Percentiles rank a stretch among this genome's conserved stretches.
phyloP scores from a whole-genome alignment of 2,329 filamentous ascomycete species.

The Diaporthe velutina region DNA sequence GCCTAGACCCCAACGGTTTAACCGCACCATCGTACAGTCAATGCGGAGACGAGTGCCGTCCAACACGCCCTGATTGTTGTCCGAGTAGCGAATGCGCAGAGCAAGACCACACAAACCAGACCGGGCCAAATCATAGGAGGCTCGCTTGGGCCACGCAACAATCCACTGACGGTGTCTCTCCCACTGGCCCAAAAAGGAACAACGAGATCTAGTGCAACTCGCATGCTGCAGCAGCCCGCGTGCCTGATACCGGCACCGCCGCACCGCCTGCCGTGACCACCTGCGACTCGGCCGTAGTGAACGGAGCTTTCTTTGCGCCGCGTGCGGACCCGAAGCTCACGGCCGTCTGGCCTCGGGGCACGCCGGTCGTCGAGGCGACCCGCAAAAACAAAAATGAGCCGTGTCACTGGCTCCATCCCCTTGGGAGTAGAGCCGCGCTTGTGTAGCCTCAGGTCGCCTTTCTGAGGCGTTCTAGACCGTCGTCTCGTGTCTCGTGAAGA shows the following conservation, averaged over 20 bases:
- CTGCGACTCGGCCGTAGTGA: slow-evolving; percentile 33
- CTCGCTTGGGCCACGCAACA: not conserved
- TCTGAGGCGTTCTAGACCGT: not conserved
- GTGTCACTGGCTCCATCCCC: not conserved
- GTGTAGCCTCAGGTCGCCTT: not conserved
- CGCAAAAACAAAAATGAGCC: too few species aligned
- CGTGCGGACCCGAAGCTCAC: slow-evolving; percentile 9
- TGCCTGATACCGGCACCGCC: slow-evolving; percentile 11
- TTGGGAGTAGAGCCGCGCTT: not conserved
- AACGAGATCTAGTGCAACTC: slow-evolving; percentile 28
- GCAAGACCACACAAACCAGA: not conserved
- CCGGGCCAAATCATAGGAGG: not conserved
- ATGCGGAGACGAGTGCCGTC: not conserved
- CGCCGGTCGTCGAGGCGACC: slow-evolving; percentile 3
- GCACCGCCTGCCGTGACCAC: slow-evolving; percentile 10
- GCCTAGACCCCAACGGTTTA: not conserved
- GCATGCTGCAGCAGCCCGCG: slow-evolving; percentile 21
- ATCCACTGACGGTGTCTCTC: not conserved
- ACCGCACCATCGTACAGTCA: not conserved
- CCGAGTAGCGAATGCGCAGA: not conserved
- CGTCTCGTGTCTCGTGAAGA: not conserved
- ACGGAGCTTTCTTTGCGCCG: not conserved
- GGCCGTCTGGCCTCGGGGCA: not conserved
- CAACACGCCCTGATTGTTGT: not conserved
- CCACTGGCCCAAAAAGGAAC: not conserved